phyloP scores from a whole-genome alignment of 2,329 filamentous ascomycete species.

The Xylaria sp. region DNA sequence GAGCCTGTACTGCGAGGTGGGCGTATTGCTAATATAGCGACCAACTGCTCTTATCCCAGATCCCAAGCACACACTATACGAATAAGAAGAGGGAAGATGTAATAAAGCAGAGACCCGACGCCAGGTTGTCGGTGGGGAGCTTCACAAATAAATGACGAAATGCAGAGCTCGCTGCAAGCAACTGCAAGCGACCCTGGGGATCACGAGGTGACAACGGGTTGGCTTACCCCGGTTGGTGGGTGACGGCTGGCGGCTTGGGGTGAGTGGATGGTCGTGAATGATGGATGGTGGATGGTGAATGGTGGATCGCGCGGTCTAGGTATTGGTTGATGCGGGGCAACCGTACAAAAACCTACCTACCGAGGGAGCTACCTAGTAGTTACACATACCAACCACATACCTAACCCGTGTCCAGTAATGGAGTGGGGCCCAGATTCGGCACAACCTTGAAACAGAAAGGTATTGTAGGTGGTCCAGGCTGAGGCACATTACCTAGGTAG shows the following conservation, averaged over 20 bases:
- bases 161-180: constrained; percentile 27
- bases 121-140: constrained; percentile 1
- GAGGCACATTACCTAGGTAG: neutral
- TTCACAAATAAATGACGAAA: constrained; percentile 31
- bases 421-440: neutral
- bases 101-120: neutral
- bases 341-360: neutral
- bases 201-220: constrained; percentile 30
- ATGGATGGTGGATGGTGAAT: constrained; percentile 20
- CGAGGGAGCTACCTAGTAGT: neutral
- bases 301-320: neutral
- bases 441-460: neutral
- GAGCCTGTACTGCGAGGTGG: neutral
- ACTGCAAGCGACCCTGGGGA: constrained; percentile 23
- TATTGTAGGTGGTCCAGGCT: neutral
- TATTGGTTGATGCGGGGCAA: constrained; percentile 38
- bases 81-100: constrained; percentile 7
- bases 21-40: constrained; percentile 8
- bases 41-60: constrained; percentile 9
- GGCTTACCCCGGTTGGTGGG: constrained; percentile 8
- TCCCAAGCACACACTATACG: neutral
- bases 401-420: constrained; percentile 1
- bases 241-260: constrained; percentile 7
- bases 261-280: constrained; percentile 4
- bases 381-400: constrained; percentile 4